These are phyloP conservation scores for Waltergamsia citrina DNA, from an alignment of 2,329 filamentous ascomycete species.

Conservation along the genomic window DNA sequence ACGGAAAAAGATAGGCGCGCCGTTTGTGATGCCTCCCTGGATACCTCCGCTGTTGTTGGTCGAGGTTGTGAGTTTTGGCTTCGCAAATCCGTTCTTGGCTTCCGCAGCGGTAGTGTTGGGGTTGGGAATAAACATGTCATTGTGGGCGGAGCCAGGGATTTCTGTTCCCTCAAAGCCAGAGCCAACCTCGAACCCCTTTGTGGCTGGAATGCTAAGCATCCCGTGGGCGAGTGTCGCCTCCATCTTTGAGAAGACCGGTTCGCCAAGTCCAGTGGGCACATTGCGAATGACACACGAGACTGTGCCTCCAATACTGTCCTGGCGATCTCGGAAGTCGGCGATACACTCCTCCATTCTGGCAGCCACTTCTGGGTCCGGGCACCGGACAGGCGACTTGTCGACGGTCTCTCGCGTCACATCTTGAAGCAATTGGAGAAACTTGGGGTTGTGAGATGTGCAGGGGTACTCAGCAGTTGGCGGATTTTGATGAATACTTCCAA, in stretches of 20 bases:
- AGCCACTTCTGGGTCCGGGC: slow-evolving; percentile 58
- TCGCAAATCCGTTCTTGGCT: slow-evolving; percentile 25
- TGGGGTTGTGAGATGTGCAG: slow-evolving; percentile 75
- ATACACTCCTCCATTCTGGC: slow-evolving; percentile 72
- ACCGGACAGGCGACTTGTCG: slow-evolving; percentile 78
- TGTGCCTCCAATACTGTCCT: slow-evolving; percentile 89
- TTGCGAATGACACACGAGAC: slow-evolving; percentile 91
- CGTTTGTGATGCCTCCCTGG: slow-evolving; percentile 92
- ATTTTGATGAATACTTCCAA: slow-evolving; percentile 53
- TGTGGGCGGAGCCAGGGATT: slow-evolving; percentile 82
- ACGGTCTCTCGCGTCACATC: slow-evolving; percentile 66
- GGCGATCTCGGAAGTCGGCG: slow-evolving; percentile 63
- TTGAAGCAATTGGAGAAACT: slow-evolving; percentile 66
- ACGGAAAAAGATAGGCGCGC: slow-evolving; percentile 87
- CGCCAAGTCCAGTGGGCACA: slow-evolving; percentile 75
- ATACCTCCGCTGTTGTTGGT: slow-evolving; percentile 95
- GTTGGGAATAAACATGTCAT: slow-evolving; percentile 50
- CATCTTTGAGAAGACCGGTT: slow-evolving; percentile 92
- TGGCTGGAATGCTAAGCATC: slow-evolving; percentile 91
- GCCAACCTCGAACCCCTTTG: slow-evolving; percentile 92
- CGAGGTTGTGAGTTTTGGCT: slow-evolving; percentile 65
- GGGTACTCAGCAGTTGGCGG: too few species aligned
- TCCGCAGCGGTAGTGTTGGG: slow-evolving; percentile 29
- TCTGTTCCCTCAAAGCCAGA: slow-evolving; percentile 85
- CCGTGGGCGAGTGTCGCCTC: slow-evolving; percentile 86